Base-by-base conservation (phyloP, 331 rosid genomes). In the Spiraea crenata region DNA sequence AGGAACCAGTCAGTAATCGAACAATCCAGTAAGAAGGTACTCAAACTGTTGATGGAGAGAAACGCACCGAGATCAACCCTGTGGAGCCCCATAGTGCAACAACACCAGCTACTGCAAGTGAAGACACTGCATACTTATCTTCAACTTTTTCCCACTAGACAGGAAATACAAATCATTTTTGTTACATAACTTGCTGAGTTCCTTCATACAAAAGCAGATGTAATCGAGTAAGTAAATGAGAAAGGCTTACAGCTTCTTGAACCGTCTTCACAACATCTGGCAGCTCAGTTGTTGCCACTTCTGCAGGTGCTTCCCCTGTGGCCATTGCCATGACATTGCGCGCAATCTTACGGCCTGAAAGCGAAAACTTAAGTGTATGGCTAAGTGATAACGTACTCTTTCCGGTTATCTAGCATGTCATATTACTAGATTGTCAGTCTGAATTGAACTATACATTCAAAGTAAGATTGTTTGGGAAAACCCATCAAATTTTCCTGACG, bases 251-350 rank as follows among this genome's bases (percentile, higher is more conserved):
- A 59, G 96, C 76, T 76, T 82, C 81, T 82, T 85, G 97, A 78
- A 68, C 47, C 10, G 87, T 64, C 80, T 89, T 89, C 31, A 91
- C 76, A 78, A 91, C 25, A 61, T 93, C 97, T 55, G 96, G 92
- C 42, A 62, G 46, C 78, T 93, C 96, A 40, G 83, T 59, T 9
- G 90, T 19, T 59, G 85, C 84, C 58, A 87, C 89, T 57, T 93
- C 97, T 4, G 92, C 86, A 1, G 88, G 88, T 50, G 96, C 95
- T 75, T 93, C 98, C 50, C 98, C 96, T 16, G 99, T 89, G 20
- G 96, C 96, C 99, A 85, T 93, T 59, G 88, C 85, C 81, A 77
- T 76, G 74, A 93, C 99, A 86, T 85, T 83, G 16, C 99, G 89
- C 52, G 85, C 85, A 74, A 87, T 11, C 79, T 89, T 90, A 8